Evolutionary conservation across 139 green algal genomes (phyloP), one percentile per base, ranked within the genome.

Genomic region (Microglena sp.): DNA sequence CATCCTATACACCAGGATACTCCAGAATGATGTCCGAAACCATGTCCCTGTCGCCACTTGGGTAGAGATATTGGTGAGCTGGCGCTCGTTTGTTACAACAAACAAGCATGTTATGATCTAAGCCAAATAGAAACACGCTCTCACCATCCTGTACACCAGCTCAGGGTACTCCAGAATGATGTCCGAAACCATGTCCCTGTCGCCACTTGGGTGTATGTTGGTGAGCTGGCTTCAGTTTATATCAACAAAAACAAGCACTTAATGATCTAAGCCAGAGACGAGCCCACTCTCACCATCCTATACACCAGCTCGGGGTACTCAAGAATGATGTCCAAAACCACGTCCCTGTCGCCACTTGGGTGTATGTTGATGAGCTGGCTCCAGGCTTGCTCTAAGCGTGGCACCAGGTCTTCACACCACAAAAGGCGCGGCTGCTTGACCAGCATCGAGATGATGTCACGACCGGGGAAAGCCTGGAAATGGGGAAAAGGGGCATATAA

Each of bases 291-390:
- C n/a, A n/a, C 69, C 75, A 81, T 74, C 8, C 75, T 45, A 32
- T 46, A 75, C 4, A 81, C n/a, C 28, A 81, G 62, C 61, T 81
- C 62, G 6, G 75, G 75, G 65, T 74, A 34, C 50, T 81, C 74
- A 1, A 32, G 60, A 32, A 81, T 34, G 5, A 73, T 50, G 2
- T 36, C 34, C 26, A 24, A 31, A 22, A 77, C 68, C 59, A 62
- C 53, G 7, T 35, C 11, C 0, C 5, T 30, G 2, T 4, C 35
- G 55, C 15, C 21, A 61, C 26, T 44, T 33, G 55, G 15, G n/a
- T 5, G 8, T 32, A 24, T 28, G 11, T 57, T 7, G 5, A 57
- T 22, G 46, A 57, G 46, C 5, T 22, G 18, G 24, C 54, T 40
- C 50, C 29, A 58, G 29, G 8, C 50, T 32, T 8, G 5, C 29